Conservation (phyloP, 2,329 filamentous ascomycete genomes). For the Zarea fungicola region DNA sequence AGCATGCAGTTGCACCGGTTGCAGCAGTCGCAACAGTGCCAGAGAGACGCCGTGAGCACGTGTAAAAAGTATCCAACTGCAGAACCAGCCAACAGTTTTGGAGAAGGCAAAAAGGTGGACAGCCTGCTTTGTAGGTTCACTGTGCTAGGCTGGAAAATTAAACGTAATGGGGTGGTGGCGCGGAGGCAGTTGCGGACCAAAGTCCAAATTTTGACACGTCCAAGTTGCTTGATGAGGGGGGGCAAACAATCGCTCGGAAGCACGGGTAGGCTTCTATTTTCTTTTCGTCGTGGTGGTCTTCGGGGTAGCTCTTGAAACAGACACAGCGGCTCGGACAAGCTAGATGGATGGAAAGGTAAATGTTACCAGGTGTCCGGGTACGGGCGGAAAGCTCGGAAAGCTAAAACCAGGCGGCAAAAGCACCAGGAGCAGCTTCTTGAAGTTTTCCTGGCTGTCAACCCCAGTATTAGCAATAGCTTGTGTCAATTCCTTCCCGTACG, state of each 20-base stretch:
- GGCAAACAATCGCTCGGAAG: background rate
- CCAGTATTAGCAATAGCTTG: background rate
- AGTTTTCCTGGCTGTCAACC: background rate
- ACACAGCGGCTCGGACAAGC: too few species aligned
- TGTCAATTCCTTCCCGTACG: constrained; percentile 1
- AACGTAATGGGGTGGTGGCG: background rate
- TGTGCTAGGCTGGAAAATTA: background rate
- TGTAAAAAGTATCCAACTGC: constrained; percentile 5
- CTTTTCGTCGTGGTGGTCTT: too few species aligned
- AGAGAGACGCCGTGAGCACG: background rate
- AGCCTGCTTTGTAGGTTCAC: background rate
- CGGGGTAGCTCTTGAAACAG: too few species aligned
- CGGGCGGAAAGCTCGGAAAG: too few species aligned
- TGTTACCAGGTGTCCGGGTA: too few species aligned
- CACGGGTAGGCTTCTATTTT: too few species aligned
- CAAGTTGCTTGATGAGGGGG: background rate
- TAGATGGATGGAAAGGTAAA: too few species aligned
- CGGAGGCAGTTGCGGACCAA: background rate
- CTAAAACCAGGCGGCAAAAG: too few species aligned
- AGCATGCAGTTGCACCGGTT: too few species aligned
- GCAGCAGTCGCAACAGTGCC: background rate
- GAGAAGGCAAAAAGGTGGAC: background rate
- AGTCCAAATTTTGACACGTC: background rate
- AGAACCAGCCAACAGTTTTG: constrained; percentile 7
- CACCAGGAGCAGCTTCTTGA: background rate